A percentile compares a stretch with the other conserved stretches of the same genome.
Evolutionary conservation across 169 alveolate genomes (phyloP).

Genomic region (Amoebophrya sp.): DNA sequence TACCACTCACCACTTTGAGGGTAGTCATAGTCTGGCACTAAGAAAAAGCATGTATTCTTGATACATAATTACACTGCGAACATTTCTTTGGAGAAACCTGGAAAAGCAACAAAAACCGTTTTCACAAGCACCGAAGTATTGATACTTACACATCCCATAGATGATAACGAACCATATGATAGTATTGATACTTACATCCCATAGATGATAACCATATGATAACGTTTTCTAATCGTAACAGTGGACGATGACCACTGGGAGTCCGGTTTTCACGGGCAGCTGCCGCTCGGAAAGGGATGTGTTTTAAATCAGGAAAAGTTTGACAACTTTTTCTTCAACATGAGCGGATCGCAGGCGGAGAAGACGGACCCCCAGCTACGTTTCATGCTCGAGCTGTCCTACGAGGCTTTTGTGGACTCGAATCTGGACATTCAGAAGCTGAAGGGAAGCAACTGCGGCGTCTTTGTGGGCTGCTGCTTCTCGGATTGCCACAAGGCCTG

Average conservation of each 20-base stretch:
- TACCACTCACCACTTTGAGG: too few relatives aligned
- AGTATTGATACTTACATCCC: too few relatives aligned
- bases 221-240: too few relatives aligned
- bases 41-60: too few relatives aligned
- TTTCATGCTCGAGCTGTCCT: not conserved
- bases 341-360: constrained; percentile 22
- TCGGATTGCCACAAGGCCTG: constrained; percentile 18
- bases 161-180: too few relatives aligned
- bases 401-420: not conserved
- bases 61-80: too few relatives aligned
- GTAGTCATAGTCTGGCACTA: too few relatives aligned
- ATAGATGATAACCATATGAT: too few relatives aligned
- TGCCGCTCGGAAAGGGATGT: not conserved
- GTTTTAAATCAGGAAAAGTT: not conserved
- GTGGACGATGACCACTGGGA: not conserved
- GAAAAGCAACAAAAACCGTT: too few relatives aligned
- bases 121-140: too few relatives aligned
- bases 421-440: constrained; percentile 19
- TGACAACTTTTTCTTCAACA: not conserved
- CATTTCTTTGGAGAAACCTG: too few relatives aligned
- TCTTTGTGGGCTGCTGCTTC: not conserved
- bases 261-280: not conserved
- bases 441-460: constrained; percentile 18
- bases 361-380: constrained; percentile 15
- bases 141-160: too few relatives aligned